A percentile compares a stretch with the other conserved stretches of the same genome.
These are phyloP conservation scores for Spergularia marina DNA, from an alignment of 148 eudicot genomes.

Conservation along the genomic window DNA sequence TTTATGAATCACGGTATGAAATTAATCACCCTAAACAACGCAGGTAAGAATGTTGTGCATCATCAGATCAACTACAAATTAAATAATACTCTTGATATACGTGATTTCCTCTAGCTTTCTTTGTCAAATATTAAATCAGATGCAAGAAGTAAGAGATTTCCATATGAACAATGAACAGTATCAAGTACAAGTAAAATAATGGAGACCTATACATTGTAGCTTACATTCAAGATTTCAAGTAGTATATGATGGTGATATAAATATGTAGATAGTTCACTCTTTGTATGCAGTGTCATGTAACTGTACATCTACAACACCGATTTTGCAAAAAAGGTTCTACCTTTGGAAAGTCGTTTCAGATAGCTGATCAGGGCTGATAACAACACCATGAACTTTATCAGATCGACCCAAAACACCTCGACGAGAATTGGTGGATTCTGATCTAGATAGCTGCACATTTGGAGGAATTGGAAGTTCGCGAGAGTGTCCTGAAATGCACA, in stretches of 20 bases:
- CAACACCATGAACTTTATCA: slow-evolving; percentile 44
- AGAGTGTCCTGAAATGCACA: slow-evolving; percentile 79
- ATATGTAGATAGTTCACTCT: neutral
- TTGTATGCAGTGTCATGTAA: neutral
- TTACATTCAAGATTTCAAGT: neutral
- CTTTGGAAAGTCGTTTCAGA: slow-evolving; percentile 22
- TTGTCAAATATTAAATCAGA: no score
- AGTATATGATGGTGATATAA: neutral
- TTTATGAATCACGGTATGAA: no score
- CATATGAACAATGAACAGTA: neutral
- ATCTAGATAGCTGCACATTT: slow-evolving; percentile 34
- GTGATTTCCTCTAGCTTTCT: no score
- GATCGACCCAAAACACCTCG: slow-evolving; percentile 28
- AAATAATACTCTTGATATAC: no score
- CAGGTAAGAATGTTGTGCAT: no score
- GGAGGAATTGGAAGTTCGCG: slow-evolving; percentile 58
- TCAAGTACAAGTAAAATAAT: neutral
- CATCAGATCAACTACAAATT: no score
- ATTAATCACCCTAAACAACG: no score
- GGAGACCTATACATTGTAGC: neutral
- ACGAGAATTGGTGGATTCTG: slow-evolving; percentile 17
- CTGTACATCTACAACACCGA: slow-evolving; percentile 1
- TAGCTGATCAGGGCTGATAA: slow-evolving; percentile 58
- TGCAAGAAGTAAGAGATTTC: neutral
- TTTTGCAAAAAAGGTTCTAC: slow-evolving; percentile 1